These are phyloP conservation scores for Verticillium longisporum DNA, from an alignment of 2,329 filamentous ascomycete genomes.

Conservation along the genomic window DNA sequence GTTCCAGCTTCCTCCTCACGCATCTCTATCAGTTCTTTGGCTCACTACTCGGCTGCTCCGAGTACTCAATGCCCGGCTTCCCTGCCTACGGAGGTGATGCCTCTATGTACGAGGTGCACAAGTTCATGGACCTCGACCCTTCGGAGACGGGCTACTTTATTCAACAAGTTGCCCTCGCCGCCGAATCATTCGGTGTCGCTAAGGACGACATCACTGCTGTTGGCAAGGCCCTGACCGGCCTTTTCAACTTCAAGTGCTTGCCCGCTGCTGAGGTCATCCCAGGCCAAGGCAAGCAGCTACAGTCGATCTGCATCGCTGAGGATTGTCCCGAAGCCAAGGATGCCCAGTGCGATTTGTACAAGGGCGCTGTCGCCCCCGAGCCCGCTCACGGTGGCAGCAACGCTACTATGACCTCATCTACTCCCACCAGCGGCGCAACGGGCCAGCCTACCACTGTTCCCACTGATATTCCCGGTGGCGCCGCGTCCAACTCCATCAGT, in stretches of 20 bases:
- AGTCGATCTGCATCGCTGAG: slow-evolving; percentile 49
- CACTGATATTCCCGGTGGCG: slow-evolving; percentile 15
- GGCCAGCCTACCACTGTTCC: slow-evolving; percentile 7
- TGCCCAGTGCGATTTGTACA: slow-evolving; percentile 39
- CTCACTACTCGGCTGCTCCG: slow-evolving; percentile 46
- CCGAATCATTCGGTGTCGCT: slow-evolving; percentile 52
- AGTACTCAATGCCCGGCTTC: slow-evolving; percentile 41
- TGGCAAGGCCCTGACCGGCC: slow-evolving; percentile 36
- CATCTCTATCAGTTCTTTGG: slow-evolving; percentile 59
- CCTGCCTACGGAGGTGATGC: slow-evolving; percentile 37
- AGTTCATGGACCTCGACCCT: slow-evolving; percentile 50
- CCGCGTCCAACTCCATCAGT: slow-evolving; percentile 16
- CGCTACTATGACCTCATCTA: slow-evolving; percentile 8
- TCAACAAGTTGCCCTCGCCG: slow-evolving; percentile 48
- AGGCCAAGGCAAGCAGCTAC: slow-evolving; percentile 36
- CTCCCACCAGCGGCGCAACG: slow-evolving; percentile 6
- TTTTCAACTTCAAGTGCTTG: slow-evolving; percentile 47
- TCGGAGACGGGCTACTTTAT: slow-evolving; percentile 53
- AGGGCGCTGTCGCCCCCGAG: slow-evolving; percentile 15
- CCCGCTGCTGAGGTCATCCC: slow-evolving; percentile 37
- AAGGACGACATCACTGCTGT: slow-evolving; percentile 42
- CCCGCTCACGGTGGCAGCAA: slow-evolving; percentile 9
- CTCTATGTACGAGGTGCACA: slow-evolving; percentile 47
- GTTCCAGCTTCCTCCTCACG: slow-evolving; percentile 44
- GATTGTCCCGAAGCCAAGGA: slow-evolving; percentile 39